Conservation (phyloP, 2,329 filamentous ascomycete genomes). For the Pyrenophora tritici-repentis region DNA sequence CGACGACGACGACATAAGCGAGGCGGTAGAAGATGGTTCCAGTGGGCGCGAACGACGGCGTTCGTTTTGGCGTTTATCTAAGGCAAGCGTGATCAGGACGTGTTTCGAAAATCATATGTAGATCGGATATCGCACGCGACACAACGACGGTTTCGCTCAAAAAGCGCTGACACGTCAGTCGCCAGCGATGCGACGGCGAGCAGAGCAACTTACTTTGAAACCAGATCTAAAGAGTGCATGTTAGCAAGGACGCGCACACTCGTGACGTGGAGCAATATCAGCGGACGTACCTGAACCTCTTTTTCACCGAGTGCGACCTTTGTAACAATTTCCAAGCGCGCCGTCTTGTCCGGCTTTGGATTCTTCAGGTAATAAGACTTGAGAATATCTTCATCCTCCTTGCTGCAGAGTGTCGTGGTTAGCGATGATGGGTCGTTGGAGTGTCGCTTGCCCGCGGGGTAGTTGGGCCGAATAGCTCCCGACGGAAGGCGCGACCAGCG, state of each 20-base stretch:
- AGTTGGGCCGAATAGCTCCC: slow-evolving; percentile 22
- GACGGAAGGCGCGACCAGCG: slow-evolving; percentile 35
- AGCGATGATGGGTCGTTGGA: slow-evolving; percentile 33
- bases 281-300: slow-evolving; percentile 81
- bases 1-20: slow-evolving; percentile 45
- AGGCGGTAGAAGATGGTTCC: slow-evolving; percentile 39
- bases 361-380: slow-evolving; percentile 85
- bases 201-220: slow-evolving; percentile 65
- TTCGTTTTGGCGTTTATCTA: slow-evolving; percentile 79
- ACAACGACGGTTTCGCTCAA: not conserved
- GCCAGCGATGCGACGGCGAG: slow-evolving; percentile 1
- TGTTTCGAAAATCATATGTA: slow-evolving; percentile 8
- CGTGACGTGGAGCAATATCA: slow-evolving; percentile 31
- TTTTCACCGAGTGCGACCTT: slow-evolving; percentile 91
- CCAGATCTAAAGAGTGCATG: slow-evolving; percentile 72
- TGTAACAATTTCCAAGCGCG: slow-evolving; percentile 81
- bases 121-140: not conserved
- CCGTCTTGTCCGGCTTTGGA: slow-evolving; percentile 87
- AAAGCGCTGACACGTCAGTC: not conserved
- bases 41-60: slow-evolving; percentile 85
- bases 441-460: slow-evolving; percentile 24
- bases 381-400: slow-evolving; percentile 83
- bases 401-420: slow-evolving; percentile 39
- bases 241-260: slow-evolving; percentile 40
- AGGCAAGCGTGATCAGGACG: slow-evolving; percentile 11